Percentiles rank a stretch among this genome's conserved stretches.
Conservation (phyloP, 2,329 filamentous ascomycete species). For the Aspergillus ruber region DNA sequence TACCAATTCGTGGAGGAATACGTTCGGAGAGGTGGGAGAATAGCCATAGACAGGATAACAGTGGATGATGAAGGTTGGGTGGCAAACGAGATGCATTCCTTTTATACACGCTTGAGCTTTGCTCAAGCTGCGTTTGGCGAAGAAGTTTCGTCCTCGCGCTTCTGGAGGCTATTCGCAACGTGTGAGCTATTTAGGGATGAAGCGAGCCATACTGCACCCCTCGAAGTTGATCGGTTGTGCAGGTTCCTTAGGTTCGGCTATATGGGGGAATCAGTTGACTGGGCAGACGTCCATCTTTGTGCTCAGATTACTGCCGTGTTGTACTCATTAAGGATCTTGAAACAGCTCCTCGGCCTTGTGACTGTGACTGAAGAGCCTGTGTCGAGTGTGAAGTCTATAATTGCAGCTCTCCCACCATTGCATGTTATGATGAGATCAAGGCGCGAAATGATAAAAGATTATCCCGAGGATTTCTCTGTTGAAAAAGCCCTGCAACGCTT, state of each 20-base stretch:
- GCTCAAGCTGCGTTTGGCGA: constrained; percentile 10
- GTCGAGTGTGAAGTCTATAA: constrained; percentile 9
- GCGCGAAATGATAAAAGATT: constrained; percentile 13
- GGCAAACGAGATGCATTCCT: constrained; percentile 7
- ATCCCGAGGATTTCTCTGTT: neutral
- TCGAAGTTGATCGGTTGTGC: constrained; percentile 13
- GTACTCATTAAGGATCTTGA: constrained; percentile 57
- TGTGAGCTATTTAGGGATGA: constrained; percentile 21
- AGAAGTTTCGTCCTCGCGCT: constrained; percentile 8
- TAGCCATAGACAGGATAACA: constrained; percentile 22
- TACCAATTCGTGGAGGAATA: constrained; percentile 25
- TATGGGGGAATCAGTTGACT: constrained; percentile 37
- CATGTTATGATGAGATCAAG: constrained; percentile 22
- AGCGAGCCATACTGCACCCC: constrained; percentile 8
- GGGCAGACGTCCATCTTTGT: constrained; percentile 56
- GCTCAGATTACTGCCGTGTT: constrained; percentile 55
- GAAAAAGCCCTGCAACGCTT: neutral
- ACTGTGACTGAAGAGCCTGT: constrained; percentile 15
- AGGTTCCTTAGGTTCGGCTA: constrained; percentile 25
- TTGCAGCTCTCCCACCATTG: constrained; percentile 23
- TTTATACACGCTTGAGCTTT: constrained; percentile 19
- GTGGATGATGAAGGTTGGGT: constrained; percentile 17
- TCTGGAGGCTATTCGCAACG: constrained; percentile 32
- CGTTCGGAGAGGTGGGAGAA: constrained; percentile 30
- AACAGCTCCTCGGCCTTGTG: constrained; percentile 43